Base-by-base conservation (phyloP, 2,329 filamentous ascomycete species). In the Fusarium zealandicum region DNA sequence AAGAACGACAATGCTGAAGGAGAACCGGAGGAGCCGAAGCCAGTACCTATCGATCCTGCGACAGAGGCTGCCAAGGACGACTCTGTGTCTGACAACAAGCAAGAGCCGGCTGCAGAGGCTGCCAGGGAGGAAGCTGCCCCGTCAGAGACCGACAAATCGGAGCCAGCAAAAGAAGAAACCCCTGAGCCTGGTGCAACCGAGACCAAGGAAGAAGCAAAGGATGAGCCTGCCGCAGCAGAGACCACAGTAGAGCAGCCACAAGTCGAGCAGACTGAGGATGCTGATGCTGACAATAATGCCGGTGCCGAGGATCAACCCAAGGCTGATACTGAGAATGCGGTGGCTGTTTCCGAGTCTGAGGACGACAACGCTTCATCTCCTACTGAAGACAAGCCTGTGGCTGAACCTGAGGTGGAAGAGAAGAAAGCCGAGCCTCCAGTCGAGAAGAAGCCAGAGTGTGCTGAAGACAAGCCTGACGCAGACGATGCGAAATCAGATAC, bases 171-270 rank as follows among this genome's bases (percentile, higher is more conserved):
- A 38, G 49, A 42, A 36, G 44, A 55, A 27, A 45, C 22, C 10
- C 27, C 43, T 9, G 45, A 33, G 31, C n/a, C 43, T 36, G 27
- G 12, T 27, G 27, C 17, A 20, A 46, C 30, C 12, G 33, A 58
- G 33, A 16, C 30, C 16, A 27, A 42, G n/a, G 42, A 43, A 8
- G 36, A 49, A 31, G 37, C 27, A 2, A 48, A 60, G 37, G 45
- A 54, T 16, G 53, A 63, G 13, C 5, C 20, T 25, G 7, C 20
- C 20, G 7, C 38, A n/a, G 20, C 53, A 17, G 63, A 60, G 5
- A n/a, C 28, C 33, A 12, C 37, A 2, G 20, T 14, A 27, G 31
- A 44, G 11, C 32, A 59, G 17, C 6, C 8, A 16, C 50, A 45
- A n/a, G 52, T 33, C 17, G 52, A 44, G 18, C n/a, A 49, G 14